Evolutionary conservation across 768 basidiomycete genomes (phyloP), one percentile per base, ranked within the genome.

Genomic region (Xanthoconium purpureum): DNA sequence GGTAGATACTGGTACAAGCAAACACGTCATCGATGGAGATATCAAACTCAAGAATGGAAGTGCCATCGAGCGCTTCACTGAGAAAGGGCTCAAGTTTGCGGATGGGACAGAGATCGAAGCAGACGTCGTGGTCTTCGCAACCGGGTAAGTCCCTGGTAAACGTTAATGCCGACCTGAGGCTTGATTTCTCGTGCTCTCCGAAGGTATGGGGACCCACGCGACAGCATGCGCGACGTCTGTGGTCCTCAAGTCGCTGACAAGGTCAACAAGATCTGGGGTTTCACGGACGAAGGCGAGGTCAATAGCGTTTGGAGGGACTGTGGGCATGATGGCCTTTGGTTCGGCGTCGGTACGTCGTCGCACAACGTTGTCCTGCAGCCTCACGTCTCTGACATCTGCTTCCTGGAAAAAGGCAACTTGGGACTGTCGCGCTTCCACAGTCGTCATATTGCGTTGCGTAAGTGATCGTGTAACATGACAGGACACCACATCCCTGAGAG

Each of bases 211-310:
- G 77, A 82, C 60, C 63, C 75, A 0, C 71, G 72, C 20, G 71
- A 74, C 13, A 69, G 74, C 24, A 65, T 82, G 48, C 71, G 69
- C 38, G 67, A 71, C 0, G 66, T 85, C 6, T 77, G 81, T 42
- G 82, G 79, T 1, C 72, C 78, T 11, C 72, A 78, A 35, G 63
- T 82, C 3, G 76, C 73, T 0, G 65, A 75, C 52, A 73, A 77
- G 65, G 72, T 85, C 55, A 74, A 77, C 35, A 70, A 73, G 14
- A 68, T 88, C 15, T 84, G 88, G 89, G 83, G 85, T 17, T 54
- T 87, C 46, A 77, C 85, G 58, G 71, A 76, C 18, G 84, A 91
- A 71, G 84, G 86, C 0, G 86, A 89, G 64, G 63, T 83, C 28
- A 69, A 75, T 2, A 76, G 80, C 2, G 61, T 64, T 20, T 73